Conservation (phyloP, 2,329 filamentous ascomycete species). For the Microdochium trichocladiopsis region DNA sequence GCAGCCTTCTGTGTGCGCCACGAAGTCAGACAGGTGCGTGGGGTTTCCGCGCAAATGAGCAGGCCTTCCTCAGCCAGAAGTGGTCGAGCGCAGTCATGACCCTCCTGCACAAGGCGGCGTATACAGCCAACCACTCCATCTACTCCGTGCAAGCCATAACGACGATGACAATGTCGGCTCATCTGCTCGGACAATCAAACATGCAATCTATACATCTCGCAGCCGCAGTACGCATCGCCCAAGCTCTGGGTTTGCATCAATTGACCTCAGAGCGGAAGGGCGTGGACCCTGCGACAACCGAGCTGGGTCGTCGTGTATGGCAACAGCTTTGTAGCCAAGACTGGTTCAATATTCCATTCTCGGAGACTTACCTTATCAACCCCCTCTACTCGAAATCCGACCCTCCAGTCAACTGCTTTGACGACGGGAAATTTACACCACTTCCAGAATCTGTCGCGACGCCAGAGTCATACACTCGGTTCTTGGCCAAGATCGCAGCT, state of each 20-base stretch:
- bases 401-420: conserved; percentile 25
- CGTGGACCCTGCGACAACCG: conserved; percentile 10
- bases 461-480: conserved; percentile 16
- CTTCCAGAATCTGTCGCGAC: conserved; percentile 13
- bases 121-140: conserved; percentile 32
- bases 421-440: conserved; percentile 15
- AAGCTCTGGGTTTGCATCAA: conserved; percentile 36
- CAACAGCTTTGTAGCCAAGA: conserved; percentile 29
- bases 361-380: conserved; percentile 28
- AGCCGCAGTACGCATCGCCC: conserved; percentile 36
- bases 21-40: not conserved
- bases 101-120: conserved; percentile 37
- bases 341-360: conserved; percentile 27
- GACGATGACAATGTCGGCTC: conserved; percentile 38
- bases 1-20: conserved; percentile 32
- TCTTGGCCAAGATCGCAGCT: conserved; percentile 20
- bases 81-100: conserved; percentile 38
- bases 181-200: conserved; percentile 39
- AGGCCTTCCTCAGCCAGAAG: conserved; percentile 28
- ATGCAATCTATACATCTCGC: conserved; percentile 30
- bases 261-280: conserved; percentile 17
- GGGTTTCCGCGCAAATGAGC: conserved; percentile 21
- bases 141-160: conserved; percentile 37
- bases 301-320: conserved; percentile 27
- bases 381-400: conserved; percentile 24